phyloP scores from a whole-genome alignment of 768 basidiomycete genomes.

The Tephrocybe sp. region DNA sequence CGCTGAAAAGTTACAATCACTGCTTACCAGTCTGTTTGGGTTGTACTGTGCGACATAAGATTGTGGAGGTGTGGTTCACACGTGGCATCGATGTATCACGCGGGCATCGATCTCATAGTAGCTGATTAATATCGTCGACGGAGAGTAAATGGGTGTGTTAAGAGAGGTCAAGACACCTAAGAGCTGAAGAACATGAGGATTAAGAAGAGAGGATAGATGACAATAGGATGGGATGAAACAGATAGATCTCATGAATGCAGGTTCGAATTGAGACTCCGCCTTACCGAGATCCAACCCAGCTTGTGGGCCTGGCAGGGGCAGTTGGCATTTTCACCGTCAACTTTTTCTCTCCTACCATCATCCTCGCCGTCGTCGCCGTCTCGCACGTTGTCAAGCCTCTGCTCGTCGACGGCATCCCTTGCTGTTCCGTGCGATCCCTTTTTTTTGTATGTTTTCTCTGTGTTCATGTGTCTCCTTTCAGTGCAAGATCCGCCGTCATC shows the following conservation, averaged over 20 bases:
- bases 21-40: not conserved
- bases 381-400: slow-evolving; percentile 1
- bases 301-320: slow-evolving; percentile 15
- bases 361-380: slow-evolving; percentile 15
- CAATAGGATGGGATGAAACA: slow-evolving; percentile 10
- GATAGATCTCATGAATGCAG: slow-evolving; percentile 26
- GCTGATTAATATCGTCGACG: slow-evolving; percentile 17
- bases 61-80: slow-evolving; percentile 1
- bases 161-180: too few species aligned
- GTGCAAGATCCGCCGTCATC: slow-evolving; percentile 62
- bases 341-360: slow-evolving; percentile 17
- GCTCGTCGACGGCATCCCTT: slow-evolving; percentile 10
- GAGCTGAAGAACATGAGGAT: slow-evolving; percentile 9
- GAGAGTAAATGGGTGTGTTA: not conserved
- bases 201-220: slow-evolving; percentile 4
- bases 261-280: slow-evolving; percentile 32
- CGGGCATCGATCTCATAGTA: slow-evolving; percentile 22
- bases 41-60: not conserved
- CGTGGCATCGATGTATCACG: slow-evolving; percentile 11
- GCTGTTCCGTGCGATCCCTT: slow-evolving; percentile 10
- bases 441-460: slow-evolving; percentile 7
- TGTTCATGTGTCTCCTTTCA: slow-evolving; percentile 22
- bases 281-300: slow-evolving; percentile 30
- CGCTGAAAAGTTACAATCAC: not conserved
- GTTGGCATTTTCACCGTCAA: slow-evolving; percentile 20